Conservation (phyloP, 2,329 filamentous ascomycete genomes). For the Biscogniauxia marginata region DNA sequence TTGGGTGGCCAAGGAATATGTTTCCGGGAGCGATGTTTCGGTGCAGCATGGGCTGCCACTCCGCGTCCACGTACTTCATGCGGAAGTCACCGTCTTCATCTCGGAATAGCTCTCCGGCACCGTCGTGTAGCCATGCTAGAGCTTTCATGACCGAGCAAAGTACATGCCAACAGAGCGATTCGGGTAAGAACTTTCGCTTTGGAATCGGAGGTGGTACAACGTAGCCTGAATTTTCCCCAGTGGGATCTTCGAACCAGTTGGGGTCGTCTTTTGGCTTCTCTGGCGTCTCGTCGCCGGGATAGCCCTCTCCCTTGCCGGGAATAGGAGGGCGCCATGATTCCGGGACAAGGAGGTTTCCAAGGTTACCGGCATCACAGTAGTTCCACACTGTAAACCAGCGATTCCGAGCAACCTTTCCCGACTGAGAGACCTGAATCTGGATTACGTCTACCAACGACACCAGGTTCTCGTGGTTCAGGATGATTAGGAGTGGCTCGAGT, state of each 20-base stretch:
- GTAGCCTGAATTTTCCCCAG: too few relatives aligned
- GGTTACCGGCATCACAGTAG: slow-evolving; percentile 50
- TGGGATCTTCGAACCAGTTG: slow-evolving; percentile 1
- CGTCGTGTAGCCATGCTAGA: slow-evolving; percentile 53
- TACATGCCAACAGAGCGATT: slow-evolving; percentile 57
- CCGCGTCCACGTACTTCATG: slow-evolving; percentile 29
- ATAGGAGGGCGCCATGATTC: background rate
- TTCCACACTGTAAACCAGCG: slow-evolving; percentile 43
- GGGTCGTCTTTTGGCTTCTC: slow-evolving; percentile 23
- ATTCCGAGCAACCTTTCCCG: slow-evolving; percentile 12
- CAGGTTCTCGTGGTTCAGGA: slow-evolving; percentile 52
- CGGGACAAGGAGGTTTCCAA: slow-evolving; percentile 40
- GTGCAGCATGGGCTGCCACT: slow-evolving; percentile 54
- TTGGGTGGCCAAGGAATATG: slow-evolving; percentile 50
- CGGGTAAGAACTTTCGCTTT: slow-evolving; percentile 42
- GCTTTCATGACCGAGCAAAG: slow-evolving; percentile 46
- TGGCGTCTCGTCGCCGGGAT: slow-evolving; percentile 10
- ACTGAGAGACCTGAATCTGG: slow-evolving; percentile 19
- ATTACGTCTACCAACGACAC: slow-evolving; percentile 43
- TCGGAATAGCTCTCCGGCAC: slow-evolving; percentile 31
- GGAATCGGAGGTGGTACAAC: background rate
- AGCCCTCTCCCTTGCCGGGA: slow-evolving; percentile 5
- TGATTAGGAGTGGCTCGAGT: slow-evolving; percentile 28
- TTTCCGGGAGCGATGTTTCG: slow-evolving; percentile 46
- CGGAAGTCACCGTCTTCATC: slow-evolving; percentile 5